These are phyloP conservation scores for Cladosporium halotolerans DNA, from an alignment of 2,329 filamentous ascomycete genomes.

Conservation along the genomic window DNA sequence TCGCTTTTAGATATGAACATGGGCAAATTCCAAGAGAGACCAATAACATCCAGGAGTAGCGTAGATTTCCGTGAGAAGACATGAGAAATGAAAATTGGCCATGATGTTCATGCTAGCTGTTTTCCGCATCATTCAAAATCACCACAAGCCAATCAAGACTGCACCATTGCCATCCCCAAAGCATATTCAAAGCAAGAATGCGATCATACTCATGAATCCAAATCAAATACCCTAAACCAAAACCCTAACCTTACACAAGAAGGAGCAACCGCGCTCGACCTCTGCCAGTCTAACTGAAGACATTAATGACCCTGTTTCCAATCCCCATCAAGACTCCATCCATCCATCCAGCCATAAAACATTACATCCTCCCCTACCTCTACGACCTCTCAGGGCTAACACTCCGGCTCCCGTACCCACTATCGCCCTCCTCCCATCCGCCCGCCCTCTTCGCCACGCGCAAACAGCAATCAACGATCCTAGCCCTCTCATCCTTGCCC, in stretches of 20 bases:
- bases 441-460: conserved; percentile 39
- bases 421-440: conserved; percentile 29
- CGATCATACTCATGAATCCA: not conserved
- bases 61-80: not conserved
- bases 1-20: not conserved
- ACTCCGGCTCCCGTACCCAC: conserved; percentile 26
- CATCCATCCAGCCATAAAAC: not conserved
- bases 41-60: not conserved
- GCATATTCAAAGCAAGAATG: not conserved
- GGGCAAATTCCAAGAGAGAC: not conserved
- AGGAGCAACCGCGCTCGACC: conserved; percentile 10
- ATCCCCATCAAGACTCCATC: conserved; percentile 1
- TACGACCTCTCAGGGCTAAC: conserved; percentile 6
- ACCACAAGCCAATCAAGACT: too few species aligned
- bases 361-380: not conserved
- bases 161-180: not conserved
- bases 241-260: conserved; percentile 5
- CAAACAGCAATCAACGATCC: conserved; percentile 37
- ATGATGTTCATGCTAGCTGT: too few species aligned
- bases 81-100: too few species aligned
- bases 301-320: not conserved
- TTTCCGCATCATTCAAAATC: too few species aligned
- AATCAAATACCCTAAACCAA: not conserved
- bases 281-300: not conserved
- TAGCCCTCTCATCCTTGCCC: conserved; percentile 31